phyloP scores from a whole-genome alignment of 148 eudicot species.

The Euryodendron excelsum region DNA sequence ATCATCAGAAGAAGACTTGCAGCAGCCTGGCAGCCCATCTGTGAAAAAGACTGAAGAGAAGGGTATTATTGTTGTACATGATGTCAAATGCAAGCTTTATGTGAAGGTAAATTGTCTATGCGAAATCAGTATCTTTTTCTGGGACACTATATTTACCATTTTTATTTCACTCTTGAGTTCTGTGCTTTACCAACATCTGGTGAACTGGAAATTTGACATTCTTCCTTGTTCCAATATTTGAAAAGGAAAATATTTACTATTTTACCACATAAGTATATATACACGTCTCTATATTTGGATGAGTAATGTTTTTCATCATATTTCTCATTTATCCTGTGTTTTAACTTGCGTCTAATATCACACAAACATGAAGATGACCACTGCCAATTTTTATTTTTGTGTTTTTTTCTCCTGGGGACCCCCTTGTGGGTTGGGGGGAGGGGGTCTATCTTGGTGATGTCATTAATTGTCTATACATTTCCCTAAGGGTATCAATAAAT shows the following conservation, averaged over 20 bases:
- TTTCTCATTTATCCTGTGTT: background rate
- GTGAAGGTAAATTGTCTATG: conserved; percentile 54
- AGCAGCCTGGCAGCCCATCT: conserved; percentile 97
- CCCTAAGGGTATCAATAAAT: background rate
- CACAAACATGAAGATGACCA: too few relatives aligned
- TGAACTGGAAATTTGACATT: background rate
- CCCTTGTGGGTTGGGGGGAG: too few relatives aligned
- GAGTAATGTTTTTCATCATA: too few relatives aligned
- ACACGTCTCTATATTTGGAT: background rate
- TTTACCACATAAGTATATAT: background rate
- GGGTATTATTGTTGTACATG: conserved; percentile 78
- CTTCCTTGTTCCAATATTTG: background rate
- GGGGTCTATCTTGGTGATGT: too few relatives aligned
- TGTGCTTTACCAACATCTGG: conserved; percentile 1
- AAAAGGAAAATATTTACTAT: background rate
- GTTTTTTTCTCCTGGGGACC: background rate
- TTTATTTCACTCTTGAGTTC: background rate
- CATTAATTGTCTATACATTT: background rate
- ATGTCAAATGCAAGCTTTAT: conserved; percentile 93
- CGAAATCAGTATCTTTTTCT: too few relatives aligned
- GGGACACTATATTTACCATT: too few relatives aligned
- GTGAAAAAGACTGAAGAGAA: conserved; percentile 78
- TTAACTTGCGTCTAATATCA: background rate
- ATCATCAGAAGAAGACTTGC: conserved; percentile 59
- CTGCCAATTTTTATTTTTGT: background rate